phyloP scores from a whole-genome alignment of 2,329 filamentous ascomycete species.

The Diaporthe helianthi region DNA sequence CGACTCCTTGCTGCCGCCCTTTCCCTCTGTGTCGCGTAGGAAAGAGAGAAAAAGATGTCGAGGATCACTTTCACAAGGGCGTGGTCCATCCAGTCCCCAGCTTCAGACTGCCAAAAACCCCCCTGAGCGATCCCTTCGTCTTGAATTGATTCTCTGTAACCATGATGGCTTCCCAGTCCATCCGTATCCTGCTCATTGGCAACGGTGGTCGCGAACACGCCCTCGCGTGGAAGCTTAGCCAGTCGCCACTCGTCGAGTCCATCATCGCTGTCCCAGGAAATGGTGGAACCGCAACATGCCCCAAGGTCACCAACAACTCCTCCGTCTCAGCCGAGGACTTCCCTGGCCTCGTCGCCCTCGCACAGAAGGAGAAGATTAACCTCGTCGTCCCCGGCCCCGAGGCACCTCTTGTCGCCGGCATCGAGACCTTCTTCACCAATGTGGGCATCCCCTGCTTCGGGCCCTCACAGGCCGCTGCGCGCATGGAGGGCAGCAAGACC shows the following conservation, averaged over 20 bases:
- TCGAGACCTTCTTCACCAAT: slow-evolving; percentile 80
- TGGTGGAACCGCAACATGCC: slow-evolving; percentile 77
- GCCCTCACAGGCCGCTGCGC: slow-evolving; percentile 81
- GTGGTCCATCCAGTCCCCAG: slow-evolving; percentile 24
- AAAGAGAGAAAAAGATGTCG: slow-evolving; percentile 30
- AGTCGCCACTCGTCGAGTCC: slow-evolving; percentile 78
- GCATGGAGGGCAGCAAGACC: slow-evolving; percentile 95
- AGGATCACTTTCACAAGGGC: slow-evolving; percentile 26
- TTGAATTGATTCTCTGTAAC: neutral
- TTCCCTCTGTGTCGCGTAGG: slow-evolving; percentile 7
- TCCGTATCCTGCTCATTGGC: slow-evolving; percentile 85
- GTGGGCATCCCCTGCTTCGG: slow-evolving; percentile 84
- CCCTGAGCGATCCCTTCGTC: neutral
- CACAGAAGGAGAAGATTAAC: slow-evolving; percentile 75
- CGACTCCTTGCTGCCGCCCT: slow-evolving; percentile 11
- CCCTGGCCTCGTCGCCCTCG: slow-evolving; percentile 75
- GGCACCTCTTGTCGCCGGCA: slow-evolving; percentile 89
- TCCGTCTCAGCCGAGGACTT: slow-evolving; percentile 79
- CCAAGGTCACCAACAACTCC: slow-evolving; percentile 76
- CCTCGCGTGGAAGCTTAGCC: slow-evolving; percentile 89
- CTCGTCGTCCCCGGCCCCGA: slow-evolving; percentile 91
- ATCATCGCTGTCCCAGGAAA: slow-evolving; percentile 81
- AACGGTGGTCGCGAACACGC: slow-evolving; percentile 96
- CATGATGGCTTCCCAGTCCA: slow-evolving; percentile 40
- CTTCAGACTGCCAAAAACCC: slow-evolving; percentile 11